Evolutionary conservation across 1,284 basidiomycete species (phyloP), one percentile per base, ranked within the genome.

Genomic region (Ceratobasidium sp.): DNA sequence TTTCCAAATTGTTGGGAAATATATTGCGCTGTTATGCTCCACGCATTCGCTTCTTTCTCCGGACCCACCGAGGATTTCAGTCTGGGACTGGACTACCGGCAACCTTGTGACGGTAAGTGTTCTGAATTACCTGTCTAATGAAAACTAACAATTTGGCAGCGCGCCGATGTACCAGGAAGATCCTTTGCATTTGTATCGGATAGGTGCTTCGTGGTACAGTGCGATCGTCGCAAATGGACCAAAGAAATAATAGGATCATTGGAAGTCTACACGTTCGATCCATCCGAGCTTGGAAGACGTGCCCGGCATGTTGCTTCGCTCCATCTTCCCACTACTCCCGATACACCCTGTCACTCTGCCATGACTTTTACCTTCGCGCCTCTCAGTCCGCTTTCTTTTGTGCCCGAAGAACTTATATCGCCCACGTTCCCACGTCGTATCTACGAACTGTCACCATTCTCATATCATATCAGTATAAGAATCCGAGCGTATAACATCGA

Each of bases 11-110:
- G 60, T 63, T 12, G 60, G 49, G 28, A 51, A 28, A 13, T 64
- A 55, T 15, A n/a, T 64, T 3, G 60, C 60, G 12, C 26, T 75
- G 13, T 1, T 64, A 12, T 75, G 40, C 39, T n/a, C n/a, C n/a
- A n/a, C n/a, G n/a, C n/a, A n/a, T n/a, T n/a, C n/a, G n/a, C n/a
- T n/a, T n/a, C n/a, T 9, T 23, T 23, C 44, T 13, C 28, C 20
- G 60, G 51, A 13, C 56, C 33, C 28, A 58, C 15, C 23, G 23
- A 15, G 49, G 23, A 9, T 73, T 3, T n/a, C 23, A 63, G 26
- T 40, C 63, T 75, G 72, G 72, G 60, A 75, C 40, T 75, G 72
- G 72, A 75, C 72, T 12, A 66, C 60, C 12, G 72, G 72, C 26
- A 66, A 53, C 28, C 13, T 39, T 15, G 46, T 75, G 33, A 64